A percentile compares a stretch with the other conserved stretches of the same genome.
Conservation (phyloP, 148 eudicot genomes). For the Vaccinium corymbosum region DNA sequence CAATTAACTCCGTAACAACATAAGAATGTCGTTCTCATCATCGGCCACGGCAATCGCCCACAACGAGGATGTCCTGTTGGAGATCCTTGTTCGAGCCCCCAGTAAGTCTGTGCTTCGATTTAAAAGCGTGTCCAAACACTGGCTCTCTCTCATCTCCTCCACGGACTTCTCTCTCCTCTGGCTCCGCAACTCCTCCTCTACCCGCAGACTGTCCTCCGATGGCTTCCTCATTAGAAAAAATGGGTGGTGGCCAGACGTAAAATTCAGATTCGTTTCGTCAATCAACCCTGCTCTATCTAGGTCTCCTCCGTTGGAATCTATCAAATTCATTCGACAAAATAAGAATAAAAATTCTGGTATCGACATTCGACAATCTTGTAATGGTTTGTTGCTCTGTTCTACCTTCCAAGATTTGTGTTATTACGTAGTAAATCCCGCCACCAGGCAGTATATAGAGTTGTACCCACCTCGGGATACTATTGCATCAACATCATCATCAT, state of each 20-base stretch:
- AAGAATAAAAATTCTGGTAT: background rate
- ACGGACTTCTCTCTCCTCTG: no score
- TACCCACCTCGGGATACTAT: background rate
- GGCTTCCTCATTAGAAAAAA: no score
- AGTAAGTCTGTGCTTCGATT: background rate
- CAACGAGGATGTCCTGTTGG: no score
- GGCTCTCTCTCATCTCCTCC: background rate
- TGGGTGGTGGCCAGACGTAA: no score
- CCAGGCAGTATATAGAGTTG: background rate
- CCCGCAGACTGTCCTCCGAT: no score
- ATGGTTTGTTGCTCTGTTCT: background rate
- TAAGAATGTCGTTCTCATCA: no score
- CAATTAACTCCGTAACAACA: no score
- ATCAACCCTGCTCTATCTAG: background rate
- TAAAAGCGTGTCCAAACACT: background rate
- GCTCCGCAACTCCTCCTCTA: no score
- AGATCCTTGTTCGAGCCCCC: background rate
- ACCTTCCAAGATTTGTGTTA: background rate
- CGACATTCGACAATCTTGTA: background rate
- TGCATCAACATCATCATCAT: no score
- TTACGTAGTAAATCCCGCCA: background rate
- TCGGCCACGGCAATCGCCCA: no score
- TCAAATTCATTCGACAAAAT: no score
- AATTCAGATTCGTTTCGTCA: background rate
- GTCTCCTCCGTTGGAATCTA: background rate